phyloP scores from a whole-genome alignment of 305 asterid species.

The Fraxinus velutina region DNA sequence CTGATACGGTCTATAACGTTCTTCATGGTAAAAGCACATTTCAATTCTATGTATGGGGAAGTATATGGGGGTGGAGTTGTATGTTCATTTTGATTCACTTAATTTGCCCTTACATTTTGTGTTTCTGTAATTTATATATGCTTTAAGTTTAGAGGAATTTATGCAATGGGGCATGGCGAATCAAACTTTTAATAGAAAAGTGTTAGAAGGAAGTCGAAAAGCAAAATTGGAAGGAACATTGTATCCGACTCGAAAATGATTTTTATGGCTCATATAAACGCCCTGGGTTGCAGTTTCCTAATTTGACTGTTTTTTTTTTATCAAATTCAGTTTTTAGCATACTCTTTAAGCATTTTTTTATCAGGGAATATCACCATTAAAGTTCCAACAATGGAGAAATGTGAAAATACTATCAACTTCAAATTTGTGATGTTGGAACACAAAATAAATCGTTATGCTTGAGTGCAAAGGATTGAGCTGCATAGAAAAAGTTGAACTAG shows the following conservation, averaged over 20 bases:
- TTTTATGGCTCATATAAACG: not conserved
- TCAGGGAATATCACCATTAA: not conserved
- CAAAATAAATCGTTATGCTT: not conserved
- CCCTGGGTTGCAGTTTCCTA: not conserved
- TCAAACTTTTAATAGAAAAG: not conserved
- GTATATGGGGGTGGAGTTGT: not conserved
- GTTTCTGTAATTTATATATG: not conserved
- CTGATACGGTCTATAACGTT: conserved; percentile 67
- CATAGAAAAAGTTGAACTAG: not conserved
- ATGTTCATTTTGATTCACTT: not conserved
- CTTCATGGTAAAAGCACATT: conserved; percentile 57
- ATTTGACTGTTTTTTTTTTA: not conserved
- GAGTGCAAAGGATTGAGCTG: not conserved
- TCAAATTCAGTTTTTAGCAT: not conserved
- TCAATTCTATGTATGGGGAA: not conserved
- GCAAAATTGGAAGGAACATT: not conserved
- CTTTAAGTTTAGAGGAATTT: not conserved
- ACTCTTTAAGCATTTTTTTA: not conserved
- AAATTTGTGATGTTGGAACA: not conserved
- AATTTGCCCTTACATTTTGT: not conserved
- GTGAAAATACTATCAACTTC: not conserved
- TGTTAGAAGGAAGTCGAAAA: not conserved
- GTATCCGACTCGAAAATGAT: not conserved
- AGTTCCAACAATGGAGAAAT: not conserved
- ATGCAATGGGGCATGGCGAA: not conserved